Conservation (phyloP, 805 yeast species). For the Deakozyma indianensis region DNA sequence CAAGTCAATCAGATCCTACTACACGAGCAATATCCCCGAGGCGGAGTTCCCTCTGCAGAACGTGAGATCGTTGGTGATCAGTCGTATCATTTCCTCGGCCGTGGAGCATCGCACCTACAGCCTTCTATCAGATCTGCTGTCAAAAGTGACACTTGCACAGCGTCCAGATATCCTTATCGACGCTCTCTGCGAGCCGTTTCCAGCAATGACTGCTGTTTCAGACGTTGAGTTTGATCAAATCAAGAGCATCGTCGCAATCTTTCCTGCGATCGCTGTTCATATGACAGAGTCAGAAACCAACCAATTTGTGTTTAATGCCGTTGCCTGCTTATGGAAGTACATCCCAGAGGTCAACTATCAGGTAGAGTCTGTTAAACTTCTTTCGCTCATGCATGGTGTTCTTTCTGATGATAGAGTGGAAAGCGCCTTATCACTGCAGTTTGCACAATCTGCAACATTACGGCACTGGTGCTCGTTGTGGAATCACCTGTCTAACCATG, state of each 20-base stretch:
- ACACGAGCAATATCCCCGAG: background rate
- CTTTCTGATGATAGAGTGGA: background rate
- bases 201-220: background rate
- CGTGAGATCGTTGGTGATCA: constrained; percentile 7
- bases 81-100: background rate
- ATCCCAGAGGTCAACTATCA: background rate
- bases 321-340: background rate
- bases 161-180: background rate
- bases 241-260: background rate
- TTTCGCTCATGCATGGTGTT: background rate
- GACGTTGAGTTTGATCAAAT: background rate
- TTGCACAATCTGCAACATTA: background rate
- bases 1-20: background rate
- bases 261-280: background rate
- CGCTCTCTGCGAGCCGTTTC: background rate
- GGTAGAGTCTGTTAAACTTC: background rate
- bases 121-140: background rate
- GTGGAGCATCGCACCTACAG: background rate
- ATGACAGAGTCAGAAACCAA: background rate
- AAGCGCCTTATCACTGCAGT: background rate
- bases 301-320: background rate
- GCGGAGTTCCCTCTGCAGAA: background rate
- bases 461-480: background rate
- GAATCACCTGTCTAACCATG: background rate
- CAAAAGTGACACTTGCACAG: background rate